Percentiles rank a stretch among this genome's conserved stretches.
Evolutionary conservation across 768 basidiomycete genomes (phyloP).

Genomic region (Mycena vitilis): DNA sequence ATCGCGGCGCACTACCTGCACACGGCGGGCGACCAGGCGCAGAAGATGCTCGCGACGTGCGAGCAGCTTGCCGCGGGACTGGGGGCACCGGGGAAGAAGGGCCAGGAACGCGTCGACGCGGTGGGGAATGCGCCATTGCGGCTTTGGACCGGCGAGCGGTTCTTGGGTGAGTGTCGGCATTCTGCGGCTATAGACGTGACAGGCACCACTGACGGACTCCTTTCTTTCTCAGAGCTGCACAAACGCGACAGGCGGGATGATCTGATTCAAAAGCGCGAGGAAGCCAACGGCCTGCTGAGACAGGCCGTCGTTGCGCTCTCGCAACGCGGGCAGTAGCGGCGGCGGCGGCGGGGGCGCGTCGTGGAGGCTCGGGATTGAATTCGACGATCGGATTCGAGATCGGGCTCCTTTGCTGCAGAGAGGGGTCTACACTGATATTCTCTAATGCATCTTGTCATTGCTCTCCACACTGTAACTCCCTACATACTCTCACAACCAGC

Average conservation of each 20-base stretch:
- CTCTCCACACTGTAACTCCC: conserved; percentile 21
- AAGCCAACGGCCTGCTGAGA: conserved; percentile 52
- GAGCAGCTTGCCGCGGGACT: conserved; percentile 80
- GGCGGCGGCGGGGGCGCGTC: neutral
- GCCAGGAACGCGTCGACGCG: conserved; percentile 41
- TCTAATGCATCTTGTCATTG: conserved; percentile 14
- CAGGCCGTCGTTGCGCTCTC: conserved; percentile 27
- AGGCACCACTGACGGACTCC: conserved; percentile 5
- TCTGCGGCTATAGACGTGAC: conserved; percentile 11
- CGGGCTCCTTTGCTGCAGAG: neutral
- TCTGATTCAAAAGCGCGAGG: conserved; percentile 58
- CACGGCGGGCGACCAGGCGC: conserved; percentile 76
- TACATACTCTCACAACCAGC: conserved; percentile 23
- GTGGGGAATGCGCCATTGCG: conserved; percentile 74
- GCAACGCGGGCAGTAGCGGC: conserved; percentile 4
- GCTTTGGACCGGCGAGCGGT: conserved; percentile 79
- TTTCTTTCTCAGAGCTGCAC: conserved; percentile 60
- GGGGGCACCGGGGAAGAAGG: conserved; percentile 55
- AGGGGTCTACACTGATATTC: conserved; percentile 14
- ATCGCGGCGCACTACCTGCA: conserved; percentile 78
- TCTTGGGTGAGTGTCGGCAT: conserved; percentile 60
- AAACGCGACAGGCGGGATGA: conserved; percentile 65
- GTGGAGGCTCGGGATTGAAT: neutral
- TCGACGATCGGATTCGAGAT: conserved; percentile 2
- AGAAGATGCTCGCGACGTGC: conserved; percentile 71